A percentile compares a stretch with the other conserved stretches of the same genome.
These are phyloP conservation scores for Begonia peltatifolia DNA, from an alignment of 306 rosid genomes.

Conservation along the genomic window DNA sequence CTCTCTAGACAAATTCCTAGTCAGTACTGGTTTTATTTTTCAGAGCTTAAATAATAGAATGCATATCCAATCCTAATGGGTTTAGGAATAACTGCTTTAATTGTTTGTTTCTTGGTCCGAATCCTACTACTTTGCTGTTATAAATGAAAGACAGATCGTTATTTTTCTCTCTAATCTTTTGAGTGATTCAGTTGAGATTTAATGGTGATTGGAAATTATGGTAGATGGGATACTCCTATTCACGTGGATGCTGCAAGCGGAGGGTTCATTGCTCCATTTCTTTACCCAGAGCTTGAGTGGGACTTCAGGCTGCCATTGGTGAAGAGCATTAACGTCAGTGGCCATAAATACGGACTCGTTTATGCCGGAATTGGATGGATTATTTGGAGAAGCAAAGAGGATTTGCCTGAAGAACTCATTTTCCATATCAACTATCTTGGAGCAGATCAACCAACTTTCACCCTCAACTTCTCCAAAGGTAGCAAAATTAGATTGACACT, in stretches of 20 bases:
- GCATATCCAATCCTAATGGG: no score
- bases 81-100: no score
- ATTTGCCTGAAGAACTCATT: conserved; percentile 50
- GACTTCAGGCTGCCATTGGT: conserved; percentile 70
- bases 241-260: conserved; percentile 86
- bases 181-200: no score
- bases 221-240: conserved; percentile 67
- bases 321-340: conserved; percentile 81
- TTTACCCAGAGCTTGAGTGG: conserved; percentile 73
- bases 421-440: conserved; percentile 35
- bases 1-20: no score
- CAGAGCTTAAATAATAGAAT: no score
- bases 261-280: conserved; percentile 70
- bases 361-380: conserved; percentile 80
- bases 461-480: conserved; percentile 28
- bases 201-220: no score
- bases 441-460: conserved; percentile 24
- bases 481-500: no score
- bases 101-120: no score
- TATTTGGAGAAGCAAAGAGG: conserved; percentile 45
- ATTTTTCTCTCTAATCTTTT: no score
- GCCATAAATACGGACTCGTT: conserved; percentile 72
- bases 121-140: no score
- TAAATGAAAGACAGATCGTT: no score
- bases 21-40: no score